Base-by-base conservation (phyloP, 305 asterid genomes). In the Solanum hybrid region DNA sequence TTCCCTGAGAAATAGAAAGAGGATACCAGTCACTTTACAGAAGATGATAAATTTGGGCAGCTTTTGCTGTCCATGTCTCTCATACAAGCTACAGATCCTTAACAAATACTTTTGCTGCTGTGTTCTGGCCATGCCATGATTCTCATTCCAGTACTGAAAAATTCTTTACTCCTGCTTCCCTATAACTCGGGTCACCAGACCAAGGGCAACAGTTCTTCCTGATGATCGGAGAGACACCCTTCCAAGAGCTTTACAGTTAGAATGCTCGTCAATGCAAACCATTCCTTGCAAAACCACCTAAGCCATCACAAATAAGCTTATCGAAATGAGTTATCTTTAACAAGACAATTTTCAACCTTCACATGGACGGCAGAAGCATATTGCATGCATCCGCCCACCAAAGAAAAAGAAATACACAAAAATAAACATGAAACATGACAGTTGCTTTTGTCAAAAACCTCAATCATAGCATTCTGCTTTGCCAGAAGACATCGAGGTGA, bases 121-220 rank as follows among this genome's bases (percentile, higher is more conserved):
- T 34, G 85, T 79, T 36, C 31, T 36, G 57, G 5, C 5, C 84
- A 78, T 20, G 85, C 86, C 24, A n/a, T 10, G 33, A 35, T 46
- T 42, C 31, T 28, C 33, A 51, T 29, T 84, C 88, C 74, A 33
- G 3, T 33, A 3, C 12, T 16, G 77, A 57, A n/a, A 83, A 91
- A 86, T 39, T 92, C 13, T 92, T 71, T 89, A 89, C 83, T 90
- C 94, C 51, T 86, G 86, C 91, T 92, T 89, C 67, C 39, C 90
- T 33, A 94, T 82, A 69, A 94, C 89, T 90, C 89, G 92, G 51
- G 98, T 96, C 51, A 97, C 98, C 71, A 97, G 92, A 81, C 99
- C 99, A 37, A 98, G 95, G 57, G 98, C 99, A 89, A 98, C 86
- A 6, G 98, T 95, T 92, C 97, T 95, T 89, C 99, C 99, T 33